A percentile compares a stretch with the other conserved stretches of the same genome.
Conservation (phyloP, 768 basidiomycete genomes). For the Sporobolomyces roseus region DNA sequence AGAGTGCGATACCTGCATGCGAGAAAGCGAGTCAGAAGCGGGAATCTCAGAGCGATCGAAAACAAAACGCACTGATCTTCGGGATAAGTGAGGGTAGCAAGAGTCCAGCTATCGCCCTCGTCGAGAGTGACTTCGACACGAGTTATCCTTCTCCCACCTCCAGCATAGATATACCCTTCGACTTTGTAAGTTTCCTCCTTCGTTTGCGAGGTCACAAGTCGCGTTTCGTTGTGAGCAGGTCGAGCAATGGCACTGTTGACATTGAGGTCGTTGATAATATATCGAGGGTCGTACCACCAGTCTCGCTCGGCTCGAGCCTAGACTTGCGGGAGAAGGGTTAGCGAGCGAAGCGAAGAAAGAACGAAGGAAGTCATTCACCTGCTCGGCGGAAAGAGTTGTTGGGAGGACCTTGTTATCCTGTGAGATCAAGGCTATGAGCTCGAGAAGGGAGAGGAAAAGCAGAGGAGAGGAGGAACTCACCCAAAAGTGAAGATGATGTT, state of each 20-base stretch:
- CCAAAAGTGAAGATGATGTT: constrained; percentile 56
- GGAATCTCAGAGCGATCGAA: neutral
- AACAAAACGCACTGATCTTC: constrained; percentile 53
- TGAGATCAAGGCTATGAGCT: constrained; percentile 13
- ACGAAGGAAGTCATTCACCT: constrained; percentile 49
- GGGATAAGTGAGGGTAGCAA: constrained; percentile 55
- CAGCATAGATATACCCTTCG: constrained; percentile 62
- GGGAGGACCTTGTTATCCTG: constrained; percentile 65
- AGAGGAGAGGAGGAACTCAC: constrained; percentile 43
- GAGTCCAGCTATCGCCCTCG: constrained; percentile 56
- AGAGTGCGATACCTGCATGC: constrained; percentile 46
- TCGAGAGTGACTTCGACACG: constrained; percentile 61
- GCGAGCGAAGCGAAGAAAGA: neutral
- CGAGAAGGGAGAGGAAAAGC: no score
- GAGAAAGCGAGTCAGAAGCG: neutral
- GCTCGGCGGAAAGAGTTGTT: constrained; percentile 55
- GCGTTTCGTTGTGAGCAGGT: constrained; percentile 58
- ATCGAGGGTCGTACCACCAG: constrained; percentile 59
- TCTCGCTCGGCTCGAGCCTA: constrained; percentile 48
- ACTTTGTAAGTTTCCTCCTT: constrained; percentile 50
- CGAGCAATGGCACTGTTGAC: constrained; percentile 60
- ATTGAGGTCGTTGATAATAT: constrained; percentile 58
- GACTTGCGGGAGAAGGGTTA: neutral
- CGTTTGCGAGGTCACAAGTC: constrained; percentile 1
- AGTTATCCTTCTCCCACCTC: constrained; percentile 60